Conservation (phyloP, 1,139 yeast genomes). For the Suhomyces anneliseae region DNA sequence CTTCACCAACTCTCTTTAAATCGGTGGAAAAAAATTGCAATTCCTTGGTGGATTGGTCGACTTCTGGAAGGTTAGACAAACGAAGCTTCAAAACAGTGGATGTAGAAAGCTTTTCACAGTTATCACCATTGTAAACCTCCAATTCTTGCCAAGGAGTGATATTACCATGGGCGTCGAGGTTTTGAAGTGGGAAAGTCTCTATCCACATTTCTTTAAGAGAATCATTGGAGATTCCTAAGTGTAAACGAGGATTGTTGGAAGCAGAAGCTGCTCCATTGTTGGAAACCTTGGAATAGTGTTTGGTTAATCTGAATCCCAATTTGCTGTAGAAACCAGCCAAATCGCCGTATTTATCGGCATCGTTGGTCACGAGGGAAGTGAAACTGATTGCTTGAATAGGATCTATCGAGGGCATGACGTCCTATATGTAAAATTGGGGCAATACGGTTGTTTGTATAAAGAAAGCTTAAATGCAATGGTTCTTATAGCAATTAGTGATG, state of each 20-base stretch:
- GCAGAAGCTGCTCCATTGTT: conserved; percentile 40
- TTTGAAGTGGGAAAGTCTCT: conserved; percentile 63
- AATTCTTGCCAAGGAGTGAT: conserved; percentile 61
- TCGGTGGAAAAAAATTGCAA: conserved; percentile 55
- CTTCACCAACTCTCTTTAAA: conserved; percentile 35
- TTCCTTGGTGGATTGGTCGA: conserved; percentile 30
- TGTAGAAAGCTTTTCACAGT: conserved; percentile 27
- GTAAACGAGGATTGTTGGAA: conserved; percentile 28
- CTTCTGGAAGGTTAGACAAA: conserved; percentile 41
- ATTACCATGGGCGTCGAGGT: conserved; percentile 45
- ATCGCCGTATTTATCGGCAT: conserved; percentile 43
- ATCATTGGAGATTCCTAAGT: conserved; percentile 59
- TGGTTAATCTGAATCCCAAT: conserved; percentile 60
- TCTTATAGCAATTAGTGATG: not conserved
- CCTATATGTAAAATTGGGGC: not conserved
- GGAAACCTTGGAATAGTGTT: conserved; percentile 51
- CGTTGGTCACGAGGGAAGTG: conserved; percentile 60
- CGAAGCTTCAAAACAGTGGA: conserved; percentile 56
- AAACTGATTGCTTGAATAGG: conserved; percentile 26
- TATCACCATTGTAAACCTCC: conserved; percentile 53
- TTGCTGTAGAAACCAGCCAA: conserved; percentile 53
- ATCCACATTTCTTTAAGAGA: conserved; percentile 71
- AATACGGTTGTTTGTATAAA: not conserved
- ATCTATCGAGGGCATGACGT: conserved; percentile 9
- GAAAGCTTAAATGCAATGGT: not conserved